phyloP scores from a whole-genome alignment of 1,284 basidiomycete genomes.

The Leccinum solheimii region DNA sequence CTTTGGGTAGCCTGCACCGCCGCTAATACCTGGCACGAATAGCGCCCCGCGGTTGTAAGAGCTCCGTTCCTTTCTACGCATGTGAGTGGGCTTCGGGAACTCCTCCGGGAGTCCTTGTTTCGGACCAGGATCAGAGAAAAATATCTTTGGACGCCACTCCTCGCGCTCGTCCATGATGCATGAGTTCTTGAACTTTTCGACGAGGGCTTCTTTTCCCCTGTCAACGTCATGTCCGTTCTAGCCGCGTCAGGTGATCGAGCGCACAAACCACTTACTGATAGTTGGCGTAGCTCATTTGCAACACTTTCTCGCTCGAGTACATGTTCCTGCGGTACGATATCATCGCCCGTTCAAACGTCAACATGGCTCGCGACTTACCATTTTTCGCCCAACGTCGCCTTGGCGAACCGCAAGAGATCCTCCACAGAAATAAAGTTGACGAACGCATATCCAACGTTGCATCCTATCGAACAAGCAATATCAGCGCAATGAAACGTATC shows the following conservation, averaged over 20 bases:
- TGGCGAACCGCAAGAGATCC: conserved; percentile 75
- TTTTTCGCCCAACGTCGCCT: conserved; percentile 69
- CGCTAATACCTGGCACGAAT: conserved; percentile 50
- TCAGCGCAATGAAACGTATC: conserved; percentile 16
- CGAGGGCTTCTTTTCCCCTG: conserved; percentile 82
- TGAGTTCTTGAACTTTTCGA: conserved; percentile 86
- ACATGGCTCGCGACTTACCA: conserved; percentile 48
- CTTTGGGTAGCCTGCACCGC: conserved; percentile 29
- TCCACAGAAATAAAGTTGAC: conserved; percentile 82
- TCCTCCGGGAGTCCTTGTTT: conserved; percentile 74
- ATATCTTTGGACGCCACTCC: conserved; percentile 82
- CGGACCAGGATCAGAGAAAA: conserved; percentile 69
- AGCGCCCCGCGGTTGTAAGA: conserved; percentile 71
- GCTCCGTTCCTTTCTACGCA: conserved; percentile 73
- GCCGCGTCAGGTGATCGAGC: conserved; percentile 6
- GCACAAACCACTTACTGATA: conserved; percentile 62
- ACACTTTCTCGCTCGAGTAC: conserved; percentile 83
- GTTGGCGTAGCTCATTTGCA: conserved; percentile 86
- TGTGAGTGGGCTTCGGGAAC: conserved; percentile 78
- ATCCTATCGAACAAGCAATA: conserved; percentile 47
- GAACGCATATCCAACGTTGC: conserved; percentile 86
- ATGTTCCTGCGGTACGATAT: conserved; percentile 60
- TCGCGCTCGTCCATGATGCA: conserved; percentile 82
- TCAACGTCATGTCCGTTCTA: conserved; percentile 9
- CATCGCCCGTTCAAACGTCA: conserved; percentile 3